Evolutionary conservation across 2,329 filamentous ascomycete species (phyloP), one percentile per base, ranked within the genome.

Genomic region (Aspergillus sp.): DNA sequence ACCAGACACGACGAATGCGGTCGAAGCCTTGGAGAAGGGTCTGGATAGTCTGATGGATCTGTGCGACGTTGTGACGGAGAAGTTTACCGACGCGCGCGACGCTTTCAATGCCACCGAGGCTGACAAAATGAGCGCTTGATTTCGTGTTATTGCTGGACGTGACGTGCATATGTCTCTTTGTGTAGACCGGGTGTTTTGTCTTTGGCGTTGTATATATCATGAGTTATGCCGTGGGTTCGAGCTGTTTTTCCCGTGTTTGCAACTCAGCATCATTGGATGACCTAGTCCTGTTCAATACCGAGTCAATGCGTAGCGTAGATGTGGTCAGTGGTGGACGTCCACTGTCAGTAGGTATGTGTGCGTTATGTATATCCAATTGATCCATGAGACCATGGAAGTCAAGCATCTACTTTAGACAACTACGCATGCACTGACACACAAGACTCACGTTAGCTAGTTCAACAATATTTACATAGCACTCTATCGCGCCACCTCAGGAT

Each of bases 21-120:
- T 90, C 33, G 86, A 93, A 60, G 94, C 92, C 1, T 77, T 99
- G 33, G 87, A 94, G 63, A 97, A 97, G 75, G 94, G 93, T 0
- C 79, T 99, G 33, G 81, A 85, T 57, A 93, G 97, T 66, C 76
- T 99, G 52, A 89, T 94, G 74, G 90, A 94, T 52, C 82, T 97
- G 41, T 97, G 93, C 70, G 93, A 97, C 72, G 88, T 95, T 3
- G 89, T 99, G 4, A 83, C 88, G n/a, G 89, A 95, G 48, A 93
- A 95, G 70, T 99, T 96, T 73, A 86, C 81, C 51, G 75, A 76
- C 11, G 83, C 89, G 55, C 79, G 85, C 54, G 81, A 89, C 58
- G 76, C 81, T 7, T 90, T 87, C 69, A 70, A 74, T 55, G 69
- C 67, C 26, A 58, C 65, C 41, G 61, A 69, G 53, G 64, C 58